Base-by-base conservation (phyloP, 352 stramenopile species). In the Phytophthora fragariae region DNA sequence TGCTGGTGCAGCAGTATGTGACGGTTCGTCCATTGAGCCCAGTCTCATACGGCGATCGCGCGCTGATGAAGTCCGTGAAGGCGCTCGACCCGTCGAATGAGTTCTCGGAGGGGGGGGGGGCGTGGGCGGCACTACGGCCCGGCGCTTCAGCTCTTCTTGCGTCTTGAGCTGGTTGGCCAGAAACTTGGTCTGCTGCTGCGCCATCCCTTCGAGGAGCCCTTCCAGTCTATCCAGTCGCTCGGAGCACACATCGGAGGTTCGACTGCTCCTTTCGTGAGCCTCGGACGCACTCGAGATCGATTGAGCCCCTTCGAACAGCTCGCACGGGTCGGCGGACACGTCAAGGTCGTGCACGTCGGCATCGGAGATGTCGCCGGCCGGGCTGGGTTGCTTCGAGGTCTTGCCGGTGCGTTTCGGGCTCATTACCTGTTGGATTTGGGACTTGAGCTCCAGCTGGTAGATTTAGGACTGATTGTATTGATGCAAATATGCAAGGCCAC, bases 151-250 rank as follows among this genome's bases (percentile, higher is more conserved):
- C n/a, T 54, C 35, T 15, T 8, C 56, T 62, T 54, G 56, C 4
- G 53, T 8, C 12, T 55, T 39, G 19, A 63, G 24, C 57, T 63
- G 39, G 24, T 53, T 62, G 21, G 35, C 56, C 21, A 62, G 37
- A 14, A 62, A 62, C 19, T 35, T 7, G 19, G 37, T 37, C 41
- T 55, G 57, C 39, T 63, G 57, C 21, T 59, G 52, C 33, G 35
- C 61, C 50, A 67, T 52, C 19, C 50, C 61, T 33, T 52, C 50
- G 61, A 67, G 37, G 49, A 67, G 35, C 17, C 39, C 57, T 46
- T 53, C 49, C 17, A 58, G 17, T 15, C 61, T 31, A 21, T 60
- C 49, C 19, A 60, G 14, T 10, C 61, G 61, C 50, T 67, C 35
- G 3, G 50, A 60, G 17, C 50, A 60, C 50, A 21, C 61, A n/a